These are phyloP conservation scores for Neopestalotiopsis sp. DNA, from an alignment of 2,329 filamentous ascomycete genomes.

Conservation along the genomic window DNA sequence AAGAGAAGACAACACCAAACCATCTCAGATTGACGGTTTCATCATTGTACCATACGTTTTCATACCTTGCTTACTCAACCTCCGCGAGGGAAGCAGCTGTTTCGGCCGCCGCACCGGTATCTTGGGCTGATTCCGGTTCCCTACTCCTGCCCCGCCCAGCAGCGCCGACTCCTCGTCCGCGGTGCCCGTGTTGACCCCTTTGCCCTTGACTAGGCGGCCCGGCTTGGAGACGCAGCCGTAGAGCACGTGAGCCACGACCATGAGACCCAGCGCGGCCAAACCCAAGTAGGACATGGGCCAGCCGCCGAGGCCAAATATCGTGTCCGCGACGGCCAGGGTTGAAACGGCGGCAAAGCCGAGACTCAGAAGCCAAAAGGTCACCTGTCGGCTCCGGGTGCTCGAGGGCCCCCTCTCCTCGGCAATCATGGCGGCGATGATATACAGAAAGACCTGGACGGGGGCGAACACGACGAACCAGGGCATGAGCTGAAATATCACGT, in stretches of 20 bases:
- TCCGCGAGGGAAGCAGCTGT: slow-evolving; percentile 5
- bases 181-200: slow-evolving; percentile 26
- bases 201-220: slow-evolving; percentile 31
- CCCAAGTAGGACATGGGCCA: slow-evolving; percentile 34
- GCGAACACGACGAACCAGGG: slow-evolving; percentile 16
- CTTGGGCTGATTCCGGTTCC: neutral
- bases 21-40: neutral
- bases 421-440: slow-evolving; percentile 32
- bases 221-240: slow-evolving; percentile 31
- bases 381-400: slow-evolving; percentile 21
- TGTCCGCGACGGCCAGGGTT: slow-evolving; percentile 28
- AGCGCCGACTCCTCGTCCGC: slow-evolving; percentile 26
- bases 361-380: slow-evolving; percentile 25
- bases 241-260: slow-evolving; percentile 28
- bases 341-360: slow-evolving; percentile 24
- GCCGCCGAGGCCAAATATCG: slow-evolving; percentile 31
- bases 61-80: slow-evolving; percentile 10
- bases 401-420: slow-evolving; percentile 27
- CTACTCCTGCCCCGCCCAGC: neutral
- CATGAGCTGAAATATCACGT: neutral
- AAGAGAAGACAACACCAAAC: neutral
- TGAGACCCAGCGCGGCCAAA: slow-evolving; percentile 28
- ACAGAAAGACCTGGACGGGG: slow-evolving; percentile 29
- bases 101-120: slow-evolving; percentile 18
- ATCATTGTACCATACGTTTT: slow-evolving; percentile 18